These are phyloP conservation scores for Aureobasidium sp. DNA, from an alignment of 2,329 filamentous ascomycete genomes.

Conservation along the genomic window DNA sequence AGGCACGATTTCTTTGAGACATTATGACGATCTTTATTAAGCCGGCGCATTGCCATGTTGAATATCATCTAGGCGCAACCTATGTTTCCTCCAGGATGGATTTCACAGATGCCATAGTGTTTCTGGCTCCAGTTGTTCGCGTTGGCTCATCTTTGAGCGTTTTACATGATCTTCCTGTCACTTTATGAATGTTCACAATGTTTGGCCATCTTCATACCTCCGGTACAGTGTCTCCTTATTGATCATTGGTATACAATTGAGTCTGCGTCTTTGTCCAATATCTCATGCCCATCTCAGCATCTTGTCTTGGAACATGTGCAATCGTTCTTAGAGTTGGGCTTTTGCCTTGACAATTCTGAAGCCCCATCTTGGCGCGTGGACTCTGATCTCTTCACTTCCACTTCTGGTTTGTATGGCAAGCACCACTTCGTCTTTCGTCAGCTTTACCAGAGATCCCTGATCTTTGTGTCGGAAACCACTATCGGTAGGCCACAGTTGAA, in stretches of 20 bases:
- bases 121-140: neutral
- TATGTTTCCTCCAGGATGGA: neutral
- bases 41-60: neutral
- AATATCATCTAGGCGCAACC: neutral
- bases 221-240: neutral
- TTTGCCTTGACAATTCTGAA: slow-evolving; percentile 42
- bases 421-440: slow-evolving; percentile 51
- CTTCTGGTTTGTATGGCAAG: slow-evolving; percentile 42
- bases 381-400: slow-evolving; percentile 38
- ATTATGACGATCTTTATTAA: neutral
- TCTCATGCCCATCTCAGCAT: neutral
- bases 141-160: neutral
- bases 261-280: neutral
- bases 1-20: slow-evolving; percentile 1
- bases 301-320: neutral
- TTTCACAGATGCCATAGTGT: neutral
- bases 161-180: neutral
- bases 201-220: neutral
- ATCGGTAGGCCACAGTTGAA: slow-evolving; percentile 57
- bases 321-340: slow-evolving; percentile 23
- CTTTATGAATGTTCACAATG: neutral
- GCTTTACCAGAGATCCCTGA: slow-evolving; percentile 46
- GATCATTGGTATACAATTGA: neutral
- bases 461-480: slow-evolving; percentile 55
- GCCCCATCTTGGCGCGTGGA: slow-evolving; percentile 57